Percentiles rank a stretch among this genome's conserved stretches.
Conservation (phyloP, 2,329 filamentous ascomycete species). For the Aspergillus tanneri region DNA sequence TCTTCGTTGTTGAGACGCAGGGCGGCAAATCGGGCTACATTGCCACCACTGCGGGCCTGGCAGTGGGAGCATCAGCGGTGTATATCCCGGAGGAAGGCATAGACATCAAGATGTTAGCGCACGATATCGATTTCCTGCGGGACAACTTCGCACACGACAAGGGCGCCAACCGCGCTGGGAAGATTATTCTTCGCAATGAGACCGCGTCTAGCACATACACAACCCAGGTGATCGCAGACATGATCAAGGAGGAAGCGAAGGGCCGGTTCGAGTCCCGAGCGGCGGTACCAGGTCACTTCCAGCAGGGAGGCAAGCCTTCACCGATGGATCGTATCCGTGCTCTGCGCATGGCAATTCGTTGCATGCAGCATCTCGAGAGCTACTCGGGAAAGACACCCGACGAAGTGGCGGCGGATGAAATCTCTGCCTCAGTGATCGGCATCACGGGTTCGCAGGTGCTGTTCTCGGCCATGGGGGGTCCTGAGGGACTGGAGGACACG, state of each 20-base stretch:
- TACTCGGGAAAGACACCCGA: conserved; percentile 66
- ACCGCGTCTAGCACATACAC: conserved; percentile 87
- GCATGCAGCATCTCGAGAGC: conserved; percentile 83
- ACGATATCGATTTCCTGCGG: conserved; percentile 85
- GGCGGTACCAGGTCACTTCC: conserved; percentile 89
- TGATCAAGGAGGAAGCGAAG: conserved; percentile 90
- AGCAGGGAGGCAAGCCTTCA: conserved; percentile 88
- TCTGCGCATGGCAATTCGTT: conserved; percentile 88
- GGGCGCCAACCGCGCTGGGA: conserved; percentile 84
- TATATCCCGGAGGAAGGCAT: conserved; percentile 98
- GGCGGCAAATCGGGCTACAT: conserved; percentile 93
- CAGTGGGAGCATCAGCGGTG: conserved; percentile 79
- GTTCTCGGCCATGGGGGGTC: conserved; percentile 71
- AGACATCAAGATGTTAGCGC: conserved; percentile 85
- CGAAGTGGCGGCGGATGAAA: conserved; percentile 69
- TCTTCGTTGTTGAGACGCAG: conserved; percentile 98
- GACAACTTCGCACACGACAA: conserved; percentile 80
- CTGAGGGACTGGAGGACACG: conserved; percentile 68
- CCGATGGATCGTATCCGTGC: conserved; percentile 95
- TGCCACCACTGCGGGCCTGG: conserved; percentile 82
- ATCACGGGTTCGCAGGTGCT: conserved; percentile 86
- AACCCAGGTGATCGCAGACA: conserved; percentile 89
- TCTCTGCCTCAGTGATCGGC: conserved; percentile 80
- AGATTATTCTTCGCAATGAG: conserved; percentile 95
- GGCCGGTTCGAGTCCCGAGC: conserved; percentile 90